Evolutionary conservation across 2,329 filamentous ascomycete species (phyloP), one percentile per base, ranked within the genome.

Genomic region (Talaromyces sp.): DNA sequence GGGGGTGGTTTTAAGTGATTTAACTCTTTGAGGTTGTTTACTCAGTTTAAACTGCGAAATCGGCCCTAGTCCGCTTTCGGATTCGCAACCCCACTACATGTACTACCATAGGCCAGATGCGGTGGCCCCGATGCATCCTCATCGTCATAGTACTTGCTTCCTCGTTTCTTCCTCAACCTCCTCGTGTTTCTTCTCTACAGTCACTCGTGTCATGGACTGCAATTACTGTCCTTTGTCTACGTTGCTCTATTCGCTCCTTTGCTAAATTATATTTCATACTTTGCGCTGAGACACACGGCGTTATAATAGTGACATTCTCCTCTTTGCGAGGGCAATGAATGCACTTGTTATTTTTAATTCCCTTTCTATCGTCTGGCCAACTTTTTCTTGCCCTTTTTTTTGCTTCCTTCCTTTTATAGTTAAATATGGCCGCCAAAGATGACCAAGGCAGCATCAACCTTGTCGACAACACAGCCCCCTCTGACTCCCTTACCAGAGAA

Each of bases 381-480:
- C n/a, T 18, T 47, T 47, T 44, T 44, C 40, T 44, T 27, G 23
- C 23, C 14, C 5, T 47, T 23, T n/a, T n/a, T n/a, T n/a, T n/a
- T n/a, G n/a, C n/a, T n/a, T 47, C n/a, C 8, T 23, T 47, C 10
- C 12, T 18, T 47, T 27, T 9, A 10, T 3, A 4, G 23, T 47
- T 47, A 10, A 27, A 47, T 18, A 47, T 47, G n/a, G 7, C n/a
- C 44, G 44, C 44, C 44, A 18, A 47, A 23, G 44, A 27, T 27
- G 44, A 47, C 27, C 4, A 58, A 18, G 33, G 56, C 33, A 47
- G 23, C 14, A 76, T 78, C 54, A 69, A 68, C 53, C 70, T 80
- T 12, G 67, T 79, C 64, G 78, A 80, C 65, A 76, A 77, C 57
- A 79, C 78, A 18, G 56, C 65, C 30, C 66, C 75, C 9, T 62